phyloP scores from a whole-genome alignment of 1,284 basidiomycete species.

The Golubevia pallescens region DNA sequence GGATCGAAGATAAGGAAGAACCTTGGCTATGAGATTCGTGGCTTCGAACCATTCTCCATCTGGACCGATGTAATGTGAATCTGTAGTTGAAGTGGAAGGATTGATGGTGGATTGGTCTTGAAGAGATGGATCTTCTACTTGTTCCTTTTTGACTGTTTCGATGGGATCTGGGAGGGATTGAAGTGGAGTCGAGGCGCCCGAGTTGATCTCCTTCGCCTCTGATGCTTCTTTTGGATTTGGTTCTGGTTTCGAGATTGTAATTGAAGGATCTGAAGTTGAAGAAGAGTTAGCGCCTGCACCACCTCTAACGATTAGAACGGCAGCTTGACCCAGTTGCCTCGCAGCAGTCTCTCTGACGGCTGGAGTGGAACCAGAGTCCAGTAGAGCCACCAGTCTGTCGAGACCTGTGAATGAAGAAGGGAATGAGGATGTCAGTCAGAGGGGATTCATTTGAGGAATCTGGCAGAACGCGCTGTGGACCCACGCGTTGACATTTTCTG shows the following conservation, averaged over 20 bases:
- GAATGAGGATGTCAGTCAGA: not conserved
- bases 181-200: not conserved
- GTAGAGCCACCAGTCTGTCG: slow-evolving; percentile 86
- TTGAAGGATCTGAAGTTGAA: slow-evolving; percentile 1
- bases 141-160: slow-evolving; percentile 12
- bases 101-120: slow-evolving; percentile 18
- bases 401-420: slow-evolving; percentile 67
- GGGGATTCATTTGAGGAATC: too few relatives aligned
- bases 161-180: slow-evolving; percentile 14
- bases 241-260: not conserved
- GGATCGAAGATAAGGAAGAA: slow-evolving; percentile 84
- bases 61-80: slow-evolving; percentile 52
- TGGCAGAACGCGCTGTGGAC: too few relatives aligned
- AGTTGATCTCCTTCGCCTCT: not conserved
- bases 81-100: slow-evolving; percentile 21
- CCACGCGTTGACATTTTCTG: too few relatives aligned
- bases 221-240: not conserved
- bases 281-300: too few relatives aligned
- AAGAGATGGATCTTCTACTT: slow-evolving; percentile 13
- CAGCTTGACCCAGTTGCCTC: slow-evolving; percentile 87
- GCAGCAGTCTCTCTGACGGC: slow-evolving; percentile 87
- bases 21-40: slow-evolving; percentile 68
- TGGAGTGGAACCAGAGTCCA: slow-evolving; percentile 85
- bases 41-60: slow-evolving; percentile 76
- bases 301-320: slow-evolving; percentile 49